Evolutionary conservation across 805 yeast genomes (phyloP).

Genomic region (Saccharomycopsis olivae): DNA sequence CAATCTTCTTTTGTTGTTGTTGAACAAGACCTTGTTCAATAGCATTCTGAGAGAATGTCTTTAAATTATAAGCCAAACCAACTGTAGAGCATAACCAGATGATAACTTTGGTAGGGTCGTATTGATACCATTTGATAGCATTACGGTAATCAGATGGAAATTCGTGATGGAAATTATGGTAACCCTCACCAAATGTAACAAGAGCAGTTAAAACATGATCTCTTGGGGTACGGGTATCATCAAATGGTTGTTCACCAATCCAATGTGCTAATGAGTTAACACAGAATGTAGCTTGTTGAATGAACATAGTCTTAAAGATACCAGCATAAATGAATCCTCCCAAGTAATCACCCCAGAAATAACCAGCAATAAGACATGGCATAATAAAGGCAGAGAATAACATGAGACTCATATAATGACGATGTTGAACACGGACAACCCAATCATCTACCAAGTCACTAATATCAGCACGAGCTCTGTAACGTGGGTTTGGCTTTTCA

Average conservation of each 20-base stretch:
- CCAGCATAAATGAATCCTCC: constrained; percentile 79
- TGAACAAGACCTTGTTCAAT: constrained; percentile 75
- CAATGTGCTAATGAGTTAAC: constrained; percentile 81
- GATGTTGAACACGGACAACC: constrained; percentile 73
- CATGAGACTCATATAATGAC: constrained; percentile 62
- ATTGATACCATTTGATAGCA: constrained; percentile 81
- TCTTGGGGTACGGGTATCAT: constrained; percentile 79
- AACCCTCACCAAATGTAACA: constrained; percentile 83
- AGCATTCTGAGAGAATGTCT: constrained; percentile 68
- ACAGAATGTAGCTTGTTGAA: constrained; percentile 82
- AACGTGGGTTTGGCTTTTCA: constrained; percentile 67
- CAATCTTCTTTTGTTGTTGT: constrained; percentile 74
- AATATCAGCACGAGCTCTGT: constrained; percentile 73
- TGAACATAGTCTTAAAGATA: constrained; percentile 52
- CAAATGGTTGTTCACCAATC: constrained; percentile 80
- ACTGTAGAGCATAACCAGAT: constrained; percentile 50
- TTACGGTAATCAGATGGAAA: constrained; percentile 85
- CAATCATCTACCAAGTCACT: constrained; percentile 70
- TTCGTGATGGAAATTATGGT: constrained; percentile 86
- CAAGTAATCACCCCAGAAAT: constrained; percentile 45
- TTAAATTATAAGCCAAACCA: constrained; percentile 64
- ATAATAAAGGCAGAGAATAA: constrained; percentile 45
- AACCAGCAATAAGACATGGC: constrained; percentile 50
- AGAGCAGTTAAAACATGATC: constrained; percentile 73
- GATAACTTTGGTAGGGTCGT: constrained; percentile 66